Base-by-base conservation (phyloP, 1,139 yeast genomes). In the Suhomyces panamericanus region DNA sequence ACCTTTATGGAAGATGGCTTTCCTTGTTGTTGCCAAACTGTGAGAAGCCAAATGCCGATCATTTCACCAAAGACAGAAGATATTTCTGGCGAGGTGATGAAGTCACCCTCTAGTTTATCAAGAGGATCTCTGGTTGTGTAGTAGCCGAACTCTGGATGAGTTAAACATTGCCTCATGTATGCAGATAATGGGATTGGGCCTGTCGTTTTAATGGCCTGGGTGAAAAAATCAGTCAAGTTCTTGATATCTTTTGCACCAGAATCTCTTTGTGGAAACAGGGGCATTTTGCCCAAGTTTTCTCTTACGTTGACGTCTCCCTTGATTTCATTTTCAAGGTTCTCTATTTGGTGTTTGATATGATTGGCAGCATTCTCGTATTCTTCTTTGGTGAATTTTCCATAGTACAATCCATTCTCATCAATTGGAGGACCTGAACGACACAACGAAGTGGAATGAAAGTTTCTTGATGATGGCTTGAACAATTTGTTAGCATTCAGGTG, bases 1-100 rank as follows among this genome's bases (percentile, higher is more conserved):
- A 88, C 57, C 44, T 85, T 70, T 28, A 84, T 66, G 8, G 59
- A 51, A 2, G 51, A 29, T 0, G 90, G 87, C 34, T 63, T 65
- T 2, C 73, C 70, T 55, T 85, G 91, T 3, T 70, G 64, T 42
- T 77, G 57, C 88, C 91, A 87, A 22, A 78, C 74, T 15, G 77
- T 70, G 49, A 70, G 80, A 46, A 76, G 69, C 90, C 95, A 88
- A 9, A 88, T 69, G 0, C 95, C 96, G 44, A 87, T 75, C 71
- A 87, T 79, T 59, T 88, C 96, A 10, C 96, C 96, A 69, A 88
- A 88, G 67, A 87, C 85, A 38, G 88, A 89, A 4, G 95, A 85
- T 41, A 88, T 87, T 64, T 88, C 96, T 0, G 96, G 96, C 0
- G 93, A 84, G 0, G 96, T 88, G 45, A 85, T 77, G 61, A 88